Conservation (phyloP, 2,329 filamentous ascomycete genomes). For the Chaetomium globosum region DNA sequence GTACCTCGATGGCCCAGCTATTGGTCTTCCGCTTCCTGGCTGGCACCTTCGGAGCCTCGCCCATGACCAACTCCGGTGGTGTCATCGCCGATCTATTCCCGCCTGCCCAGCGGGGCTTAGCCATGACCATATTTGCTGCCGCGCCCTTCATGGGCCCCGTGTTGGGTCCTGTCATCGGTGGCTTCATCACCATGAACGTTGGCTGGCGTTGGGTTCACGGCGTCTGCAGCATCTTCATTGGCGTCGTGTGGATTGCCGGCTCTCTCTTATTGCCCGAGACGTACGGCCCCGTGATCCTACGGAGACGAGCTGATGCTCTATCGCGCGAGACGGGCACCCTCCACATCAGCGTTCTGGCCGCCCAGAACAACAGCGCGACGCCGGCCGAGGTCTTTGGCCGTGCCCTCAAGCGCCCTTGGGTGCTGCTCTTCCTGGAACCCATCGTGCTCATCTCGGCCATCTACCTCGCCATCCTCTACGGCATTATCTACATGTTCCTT, state of each 20-base stretch:
- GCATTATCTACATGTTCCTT: slow-evolving; percentile 62
- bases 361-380: slow-evolving; percentile 52
- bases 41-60: slow-evolving; percentile 62
- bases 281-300: slow-evolving; percentile 60
- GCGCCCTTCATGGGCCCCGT: slow-evolving; percentile 68
- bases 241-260: slow-evolving; percentile 59
- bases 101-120: slow-evolving; percentile 53
- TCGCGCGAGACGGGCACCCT: slow-evolving; percentile 57
- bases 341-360: slow-evolving; percentile 57
- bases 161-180: slow-evolving; percentile 65
- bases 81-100: slow-evolving; percentile 65
- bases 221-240: slow-evolving; percentile 65
- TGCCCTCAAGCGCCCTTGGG: slow-evolving; percentile 59
- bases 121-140: slow-evolving; percentile 66
- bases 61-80: slow-evolving; percentile 64
- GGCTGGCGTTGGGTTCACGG: slow-evolving; percentile 70
- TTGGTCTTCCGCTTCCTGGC: slow-evolving; percentile 66
- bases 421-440: slow-evolving; percentile 69
- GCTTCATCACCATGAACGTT: slow-evolving; percentile 53
- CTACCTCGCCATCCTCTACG: slow-evolving; percentile 66
- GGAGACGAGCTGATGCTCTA: slow-evolving; percentile 52
- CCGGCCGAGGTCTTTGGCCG: neutral
- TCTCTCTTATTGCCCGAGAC: slow-evolving; percentile 61
- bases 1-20: slow-evolving; percentile 44
- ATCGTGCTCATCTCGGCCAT: slow-evolving; percentile 67